Conservation (phyloP, 148 eudicot genomes). For the Fallopia convolvulus region DNA sequence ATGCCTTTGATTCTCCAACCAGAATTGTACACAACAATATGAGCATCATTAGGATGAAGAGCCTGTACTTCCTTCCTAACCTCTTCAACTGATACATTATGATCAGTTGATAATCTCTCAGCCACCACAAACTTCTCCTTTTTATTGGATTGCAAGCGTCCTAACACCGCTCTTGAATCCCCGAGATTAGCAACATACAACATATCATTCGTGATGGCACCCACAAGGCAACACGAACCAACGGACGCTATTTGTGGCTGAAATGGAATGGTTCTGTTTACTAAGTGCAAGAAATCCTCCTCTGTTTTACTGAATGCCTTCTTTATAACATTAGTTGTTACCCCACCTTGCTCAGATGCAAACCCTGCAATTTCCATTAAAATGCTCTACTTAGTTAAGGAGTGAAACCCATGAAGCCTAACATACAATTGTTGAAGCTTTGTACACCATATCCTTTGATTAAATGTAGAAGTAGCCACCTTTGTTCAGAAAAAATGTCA, state of each 20-base stretch:
- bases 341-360: conserved; percentile 44
- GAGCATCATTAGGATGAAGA: conserved; percentile 65
- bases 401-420: no score
- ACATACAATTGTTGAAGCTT: no score
- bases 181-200: conserved; percentile 76
- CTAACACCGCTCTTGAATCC: conserved; percentile 76
- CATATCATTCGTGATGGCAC: conserved; percentile 46
- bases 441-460: no score
- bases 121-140: conserved; percentile 31
- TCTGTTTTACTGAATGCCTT: conserved; percentile 63
- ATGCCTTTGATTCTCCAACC: conserved; percentile 92
- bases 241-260: conserved; percentile 70
- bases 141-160: conserved; percentile 25
- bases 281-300: conserved; percentile 60
- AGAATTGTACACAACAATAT: conserved; percentile 60
- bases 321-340: conserved; percentile 55
- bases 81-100: conserved; percentile 50
- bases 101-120: conserved; percentile 65
- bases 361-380: conserved; percentile 32
- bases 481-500: no score
- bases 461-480: no score
- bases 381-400: background rate
- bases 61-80: conserved; percentile 56
- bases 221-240: conserved; percentile 78
- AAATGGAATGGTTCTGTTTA: conserved; percentile 42